phyloP scores from a whole-genome alignment of 2,329 filamentous ascomycete genomes.

The Colletotrichum nymphaeae region DNA sequence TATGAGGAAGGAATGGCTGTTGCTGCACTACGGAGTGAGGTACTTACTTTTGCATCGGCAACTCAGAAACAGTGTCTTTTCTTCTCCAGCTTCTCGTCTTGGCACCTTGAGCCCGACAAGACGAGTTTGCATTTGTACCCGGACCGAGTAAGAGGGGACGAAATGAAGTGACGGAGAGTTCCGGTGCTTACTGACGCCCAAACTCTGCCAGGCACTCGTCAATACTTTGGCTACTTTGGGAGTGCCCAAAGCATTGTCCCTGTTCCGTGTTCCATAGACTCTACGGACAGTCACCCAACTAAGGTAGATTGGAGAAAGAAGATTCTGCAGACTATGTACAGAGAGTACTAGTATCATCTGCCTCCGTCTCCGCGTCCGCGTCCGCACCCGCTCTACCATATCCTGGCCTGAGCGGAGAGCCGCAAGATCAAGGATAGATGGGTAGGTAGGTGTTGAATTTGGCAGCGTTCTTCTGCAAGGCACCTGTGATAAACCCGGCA shows the following conservation, averaged over 20 bases:
- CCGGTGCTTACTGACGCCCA: not conserved
- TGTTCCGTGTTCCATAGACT: too few relatives aligned
- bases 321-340: not conserved
- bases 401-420: not conserved
- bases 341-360: not conserved
- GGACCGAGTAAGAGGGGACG: not conserved
- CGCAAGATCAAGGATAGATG: not conserved
- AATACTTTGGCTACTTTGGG: too few relatives aligned
- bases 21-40: too few relatives aligned
- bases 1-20: not conserved
- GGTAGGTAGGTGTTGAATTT: not conserved
- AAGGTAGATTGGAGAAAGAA: not conserved
- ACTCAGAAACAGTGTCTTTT: not conserved
- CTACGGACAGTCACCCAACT: too few relatives aligned
- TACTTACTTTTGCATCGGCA: not conserved
- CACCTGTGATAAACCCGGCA: not conserved
- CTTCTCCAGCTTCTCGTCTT: not conserved
- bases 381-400: not conserved
- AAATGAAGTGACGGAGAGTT: not conserved
- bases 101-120: not conserved
- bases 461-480: not conserved
- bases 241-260: too few relatives aligned
- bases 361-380: not conserved
- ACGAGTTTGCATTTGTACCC: not conserved
- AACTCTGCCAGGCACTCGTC: not conserved